Evolutionary conservation across 768 basidiomycete species (phyloP), one percentile per base, ranked within the genome.

Genomic region (Hemileccinum impolitum): DNA sequence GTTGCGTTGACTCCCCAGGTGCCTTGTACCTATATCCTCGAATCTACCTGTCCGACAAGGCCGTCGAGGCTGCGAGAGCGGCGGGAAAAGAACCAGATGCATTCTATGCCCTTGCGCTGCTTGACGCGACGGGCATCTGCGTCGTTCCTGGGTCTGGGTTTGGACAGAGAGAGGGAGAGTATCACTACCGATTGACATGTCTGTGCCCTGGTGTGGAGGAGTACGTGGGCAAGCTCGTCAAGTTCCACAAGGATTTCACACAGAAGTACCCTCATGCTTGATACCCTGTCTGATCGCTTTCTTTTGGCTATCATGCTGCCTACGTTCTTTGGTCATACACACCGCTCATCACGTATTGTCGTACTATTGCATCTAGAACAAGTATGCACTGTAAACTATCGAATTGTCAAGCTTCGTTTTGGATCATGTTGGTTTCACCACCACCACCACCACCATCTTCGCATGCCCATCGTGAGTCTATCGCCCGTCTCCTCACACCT

Each of bases 71-170:
- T 7, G 95, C 95, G 28, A 68, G 75, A 55, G 70, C 76, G 59
- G 77, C 72, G 1, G 88, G 87, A 1, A 90, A 90, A 70, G 78
- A 78, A 58, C 88, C 95, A 3, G 95, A 99, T 66, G 85, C 84
- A 37, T 85, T 94, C 62, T 99, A 99, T 64, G 80, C 90, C 18
- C 74, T 95, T 32, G 80, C 77, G 56, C 66, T 99, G 43, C 76
- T 99, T 44, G 91, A 95, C 53, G 78, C 79, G 66, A 94, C 92
- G 0, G 93, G 93, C 5, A 96, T 98, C 54, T 96, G 94, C 60
- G 89, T 90, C 18, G 90, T 97, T 5, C 90, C 94, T 6, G 95
- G 95, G 0, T 85, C 84, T 41, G 95, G 95, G 1, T 99, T 99
- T 65, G 94, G 94, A 5, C 94, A 97, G 73, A 86, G 78, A 69